These are phyloP conservation scores for Trypanosoma cruzi DNA, from an alignment of 208 protist genomes.

Conservation along the genomic window DNA sequence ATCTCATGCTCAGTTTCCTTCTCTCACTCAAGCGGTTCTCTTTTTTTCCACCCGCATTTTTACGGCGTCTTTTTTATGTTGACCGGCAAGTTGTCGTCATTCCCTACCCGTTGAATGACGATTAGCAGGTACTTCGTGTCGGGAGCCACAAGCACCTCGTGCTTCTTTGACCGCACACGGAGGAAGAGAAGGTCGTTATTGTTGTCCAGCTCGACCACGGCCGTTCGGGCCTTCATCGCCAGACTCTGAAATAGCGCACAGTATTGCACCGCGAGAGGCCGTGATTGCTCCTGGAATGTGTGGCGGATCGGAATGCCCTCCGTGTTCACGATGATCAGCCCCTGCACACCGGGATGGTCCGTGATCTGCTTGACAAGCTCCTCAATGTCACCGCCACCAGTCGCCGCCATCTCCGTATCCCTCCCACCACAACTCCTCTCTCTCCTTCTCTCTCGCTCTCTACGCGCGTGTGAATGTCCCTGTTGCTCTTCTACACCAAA, in stretches of 20 bases:
- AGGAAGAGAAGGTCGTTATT: constrained; percentile 96
- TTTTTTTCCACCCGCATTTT: constrained; percentile 22
- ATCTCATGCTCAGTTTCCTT: constrained; percentile 1
- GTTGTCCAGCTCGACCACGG: constrained; percentile 94
- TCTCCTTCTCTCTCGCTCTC: too few species aligned
- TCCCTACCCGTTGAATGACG: constrained; percentile 85
- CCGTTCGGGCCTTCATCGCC: constrained; percentile 89
- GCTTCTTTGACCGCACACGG: constrained; percentile 93
- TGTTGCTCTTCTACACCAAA: not conserved
- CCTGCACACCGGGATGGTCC: constrained; percentile 93
- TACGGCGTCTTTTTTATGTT: constrained; percentile 18
- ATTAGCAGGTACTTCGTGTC: constrained; percentile 92
- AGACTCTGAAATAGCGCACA: constrained; percentile 94
- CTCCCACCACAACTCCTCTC: too few species aligned
- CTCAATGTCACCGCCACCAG: constrained; percentile 92
- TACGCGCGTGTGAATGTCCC: not conserved
- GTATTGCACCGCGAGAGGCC: constrained; percentile 93
- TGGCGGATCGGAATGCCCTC: constrained; percentile 95
- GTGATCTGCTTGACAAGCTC: constrained; percentile 97
- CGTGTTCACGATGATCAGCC: constrained; percentile 95
- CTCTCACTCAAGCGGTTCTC: not conserved
- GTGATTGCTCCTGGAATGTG: constrained; percentile 90
- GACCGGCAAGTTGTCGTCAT: constrained; percentile 29
- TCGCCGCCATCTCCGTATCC: constrained; percentile 49
- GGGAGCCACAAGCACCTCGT: constrained; percentile 97